Evolutionary conservation across 345 rosid genomes (phyloP), one percentile per base, ranked within the genome.

Genomic region (Corymbia maculata): DNA sequence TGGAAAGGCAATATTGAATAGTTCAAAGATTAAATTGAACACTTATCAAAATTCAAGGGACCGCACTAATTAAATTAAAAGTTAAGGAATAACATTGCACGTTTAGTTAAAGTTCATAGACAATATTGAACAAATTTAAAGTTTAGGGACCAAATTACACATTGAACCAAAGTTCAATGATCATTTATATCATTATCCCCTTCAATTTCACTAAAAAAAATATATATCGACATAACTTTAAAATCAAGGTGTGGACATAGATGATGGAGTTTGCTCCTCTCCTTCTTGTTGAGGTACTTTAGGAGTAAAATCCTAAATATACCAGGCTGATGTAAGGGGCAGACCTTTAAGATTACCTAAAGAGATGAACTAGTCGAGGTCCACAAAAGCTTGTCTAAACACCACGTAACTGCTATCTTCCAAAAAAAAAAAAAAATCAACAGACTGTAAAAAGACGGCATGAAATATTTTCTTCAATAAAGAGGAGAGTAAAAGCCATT

Each of bases 41-140:
- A 55, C 4, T 55, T 55, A 55, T 21, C 0, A 55, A 55, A 55
- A 0, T 26, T 55, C 26, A 21, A 55, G 0, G 24, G 59, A 55
- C 0, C 0, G 7, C 0, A 19, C 0, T 3, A 0, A 55, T 7
- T 55, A 55, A 55, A 21, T 55, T 21, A 55, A 55, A 53, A 55
- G 0, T 55, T 55, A 0, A 55, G 2, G 1, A 0, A 55, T 0
- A 5, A 1, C 26, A 55, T 55, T 55, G 0, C 26, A 55, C 1
- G 22, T 55, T 4, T 17, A 7, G 0, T 55, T 55, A 55, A 55
- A 8, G 59, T 55, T 55, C 1, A 53, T 0, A 0, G 22, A 53
- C 4, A 21, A 53, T 17, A 10, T 1, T 0, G 0, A 0, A 53
- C 19, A 19, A 0, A 0, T 4, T 11, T 10, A 0, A 21, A 21